These are phyloP conservation scores for Pichia sp. DNA, from an alignment of 1,139 yeast species.

Conservation along the genomic window DNA sequence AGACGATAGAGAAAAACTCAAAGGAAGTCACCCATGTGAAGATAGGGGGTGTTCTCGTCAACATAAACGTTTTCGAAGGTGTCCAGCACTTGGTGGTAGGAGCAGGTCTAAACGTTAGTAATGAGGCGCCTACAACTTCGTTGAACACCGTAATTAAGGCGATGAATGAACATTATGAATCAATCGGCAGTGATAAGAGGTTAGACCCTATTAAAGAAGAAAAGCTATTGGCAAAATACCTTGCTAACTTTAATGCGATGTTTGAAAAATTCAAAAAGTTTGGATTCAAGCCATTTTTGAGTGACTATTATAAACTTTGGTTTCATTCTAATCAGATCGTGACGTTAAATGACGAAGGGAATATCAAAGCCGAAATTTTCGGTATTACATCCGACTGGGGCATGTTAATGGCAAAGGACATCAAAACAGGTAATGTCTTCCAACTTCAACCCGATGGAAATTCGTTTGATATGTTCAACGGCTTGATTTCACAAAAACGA, in stretches of 20 bases:
- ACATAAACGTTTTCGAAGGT: conserved; percentile 58
- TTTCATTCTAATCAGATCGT: conserved; percentile 71
- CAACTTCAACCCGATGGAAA: conserved; percentile 96
- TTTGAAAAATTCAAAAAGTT: conserved; percentile 52
- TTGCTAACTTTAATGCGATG: conserved; percentile 61
- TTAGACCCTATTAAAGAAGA: conserved; percentile 43
- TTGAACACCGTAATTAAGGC: conserved; percentile 62
- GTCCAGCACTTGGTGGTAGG: conserved; percentile 70
- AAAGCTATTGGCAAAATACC: conserved; percentile 60
- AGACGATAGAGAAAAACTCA: conserved; percentile 23
- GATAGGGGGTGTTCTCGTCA: conserved; percentile 80
- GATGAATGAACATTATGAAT: conserved; percentile 46
- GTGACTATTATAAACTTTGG: conserved; percentile 80
- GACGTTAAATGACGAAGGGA: conserved; percentile 38
- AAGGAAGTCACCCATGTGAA: conserved; percentile 58
- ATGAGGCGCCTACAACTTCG: conserved; percentile 90
- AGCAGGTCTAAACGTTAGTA: conserved; percentile 79
- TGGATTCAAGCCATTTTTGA: conserved; percentile 69
- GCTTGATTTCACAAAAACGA: conserved; percentile 69
- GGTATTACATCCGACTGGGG: conserved; percentile 90
- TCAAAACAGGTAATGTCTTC: conserved; percentile 51
- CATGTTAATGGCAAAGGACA: conserved; percentile 68
- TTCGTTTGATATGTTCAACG: conserved; percentile 91
- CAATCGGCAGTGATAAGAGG: conserved; percentile 35
- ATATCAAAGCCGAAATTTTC: conserved; percentile 56